phyloP scores from a whole-genome alignment of 1,284 basidiomycete species.

The Exobasidium cylindrosporum region DNA sequence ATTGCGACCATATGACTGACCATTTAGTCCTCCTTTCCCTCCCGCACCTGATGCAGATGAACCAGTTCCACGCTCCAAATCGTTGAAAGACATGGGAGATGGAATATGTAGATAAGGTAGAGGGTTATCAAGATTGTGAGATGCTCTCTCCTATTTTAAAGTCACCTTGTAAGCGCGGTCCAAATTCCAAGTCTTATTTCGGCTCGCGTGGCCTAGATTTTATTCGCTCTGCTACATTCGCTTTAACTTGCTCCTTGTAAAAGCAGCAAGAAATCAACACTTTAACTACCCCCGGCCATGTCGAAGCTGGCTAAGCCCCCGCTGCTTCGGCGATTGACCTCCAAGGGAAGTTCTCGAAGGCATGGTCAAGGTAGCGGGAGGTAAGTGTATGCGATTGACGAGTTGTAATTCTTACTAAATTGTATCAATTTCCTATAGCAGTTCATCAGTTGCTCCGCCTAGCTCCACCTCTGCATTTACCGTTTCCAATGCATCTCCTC shows the following conservation, averaged over 20 bases:
- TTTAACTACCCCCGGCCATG: not conserved
- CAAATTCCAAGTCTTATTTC: not conserved
- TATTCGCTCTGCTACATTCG: too few species aligned
- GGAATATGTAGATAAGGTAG: too few species aligned
- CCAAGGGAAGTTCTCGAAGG: not conserved
- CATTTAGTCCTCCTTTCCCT: constrained; percentile 18
- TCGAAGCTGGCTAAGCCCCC: not conserved
- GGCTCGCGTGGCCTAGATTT: not conserved
- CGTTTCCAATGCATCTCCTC: not conserved
- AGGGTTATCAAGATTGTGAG: too few species aligned
- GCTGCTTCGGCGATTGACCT: not conserved
- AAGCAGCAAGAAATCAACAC: not conserved
- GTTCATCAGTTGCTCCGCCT: too few species aligned
- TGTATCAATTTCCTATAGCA: too few species aligned
- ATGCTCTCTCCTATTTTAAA: too few species aligned
- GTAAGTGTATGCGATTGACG: too few species aligned
- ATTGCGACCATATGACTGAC: constrained; percentile 19
- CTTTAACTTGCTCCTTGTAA: too few species aligned
- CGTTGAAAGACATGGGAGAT: constrained; percentile 59
- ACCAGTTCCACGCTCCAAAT: constrained; percentile 57
- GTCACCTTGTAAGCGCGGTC: not conserved
- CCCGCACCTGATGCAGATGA: constrained; percentile 18
- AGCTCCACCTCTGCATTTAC: too few species aligned
- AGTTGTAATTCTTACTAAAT: too few species aligned
- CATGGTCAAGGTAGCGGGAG: not conserved